Evolutionary conservation across 345 rosid species (phyloP).

Genomic region (Populus pruinosa): DNA sequence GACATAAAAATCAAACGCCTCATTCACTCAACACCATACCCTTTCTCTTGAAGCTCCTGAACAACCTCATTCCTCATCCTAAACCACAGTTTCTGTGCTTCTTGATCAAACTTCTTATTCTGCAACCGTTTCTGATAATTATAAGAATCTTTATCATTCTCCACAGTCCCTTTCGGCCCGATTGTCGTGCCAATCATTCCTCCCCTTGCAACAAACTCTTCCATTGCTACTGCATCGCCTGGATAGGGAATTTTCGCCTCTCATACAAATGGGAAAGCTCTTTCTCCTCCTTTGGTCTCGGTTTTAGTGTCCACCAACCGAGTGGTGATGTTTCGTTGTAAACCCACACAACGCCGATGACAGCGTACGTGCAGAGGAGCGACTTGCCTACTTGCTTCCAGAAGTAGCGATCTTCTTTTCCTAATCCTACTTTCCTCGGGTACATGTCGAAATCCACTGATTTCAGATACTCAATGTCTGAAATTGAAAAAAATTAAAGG

Average conservation of each 20-base stretch:
- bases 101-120: constrained; percentile 68
- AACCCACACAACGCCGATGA: constrained; percentile 64
- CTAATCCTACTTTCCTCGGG: constrained; percentile 64
- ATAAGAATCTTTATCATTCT: constrained; percentile 45
- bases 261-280: constrained; percentile 78
- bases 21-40: constrained; percentile 58
- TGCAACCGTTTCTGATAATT: constrained; percentile 61
- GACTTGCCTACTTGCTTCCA: constrained; percentile 88
- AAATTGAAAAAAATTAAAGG: neutral
- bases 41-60: constrained; percentile 78
- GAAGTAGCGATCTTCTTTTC: constrained; percentile 60
- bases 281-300: constrained; percentile 74
- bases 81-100: constrained; percentile 72
- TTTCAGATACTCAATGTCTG: constrained; percentile 56
- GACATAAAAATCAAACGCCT: neutral
- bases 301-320: constrained; percentile 93
- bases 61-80: constrained; percentile 90
- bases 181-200: constrained; percentile 74
- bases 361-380: constrained; percentile 63
- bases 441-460: constrained; percentile 50
- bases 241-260: constrained; percentile 84
- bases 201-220: constrained; percentile 75
- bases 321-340: constrained; percentile 81
- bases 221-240: constrained; percentile 82
- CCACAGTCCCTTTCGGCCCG: constrained; percentile 65